Base-by-base conservation (phyloP, 768 basidiomycete species). In the Favolaschia claudopus region DNA sequence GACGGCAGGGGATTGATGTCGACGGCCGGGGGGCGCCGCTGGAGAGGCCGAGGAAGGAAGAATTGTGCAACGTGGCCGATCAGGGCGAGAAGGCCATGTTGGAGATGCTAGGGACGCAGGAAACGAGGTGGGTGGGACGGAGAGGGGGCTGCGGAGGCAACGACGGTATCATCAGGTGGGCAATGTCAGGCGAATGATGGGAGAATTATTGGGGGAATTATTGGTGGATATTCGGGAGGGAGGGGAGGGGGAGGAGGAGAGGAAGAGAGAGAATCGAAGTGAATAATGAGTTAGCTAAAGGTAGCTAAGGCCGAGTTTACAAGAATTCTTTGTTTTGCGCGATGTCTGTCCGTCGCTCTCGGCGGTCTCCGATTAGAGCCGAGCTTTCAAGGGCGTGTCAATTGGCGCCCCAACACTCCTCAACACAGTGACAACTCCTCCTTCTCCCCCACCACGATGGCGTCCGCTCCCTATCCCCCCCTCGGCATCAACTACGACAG, bases 401-500 rank as follows among this genome's bases (percentile, higher is more conserved):
- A n/a, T n/a, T n/a, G n/a, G n/a, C n/a, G n/a, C n/a, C n/a, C 34
- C 34, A 36, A 10, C 34, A 36, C n/a, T 10, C 34, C 34, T 10
- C 34, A 36, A 36, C 42, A 47, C 44, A 22, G 40, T 36, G 42
- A 25, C 48, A 58, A 38, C 39, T 31, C 8, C 40, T 28, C 54
- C 49, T 63, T 63, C 69, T 60, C 51, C 65, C 64, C 66, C 38
- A 52, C 67, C 60, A 55, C 66, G 64, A 61, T 65, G 58, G 57
- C 64, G 63, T 65, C 69, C 73, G 66, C 65, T 70, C 52, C 72
- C 68, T 64, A 72, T 67, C 66, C 72, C 70, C 47, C 78, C 65
- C 83, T 85, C 72, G 79, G 79, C 75, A 74, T 85, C 72, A 77
- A 78, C 74, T 88, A 87, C 66, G 83, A 86, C 77, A 82, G 8